A percentile compares a stretch with the other conserved stretches of the same genome.
Evolutionary conservation across 148 eudicot species (phyloP).

Genomic region (Linanthus parryae): DNA sequence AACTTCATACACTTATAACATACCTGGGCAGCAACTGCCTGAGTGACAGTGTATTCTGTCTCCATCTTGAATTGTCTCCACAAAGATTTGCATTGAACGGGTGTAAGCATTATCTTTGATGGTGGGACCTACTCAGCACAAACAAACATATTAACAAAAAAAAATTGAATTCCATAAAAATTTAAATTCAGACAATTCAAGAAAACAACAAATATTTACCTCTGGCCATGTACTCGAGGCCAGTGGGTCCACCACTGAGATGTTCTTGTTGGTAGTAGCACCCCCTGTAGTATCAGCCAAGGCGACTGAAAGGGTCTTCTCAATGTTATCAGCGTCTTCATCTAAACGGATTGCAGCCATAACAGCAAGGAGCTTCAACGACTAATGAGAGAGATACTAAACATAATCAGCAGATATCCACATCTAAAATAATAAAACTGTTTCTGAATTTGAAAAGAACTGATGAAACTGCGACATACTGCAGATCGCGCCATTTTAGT

Average conservation of each 20-base stretch:
- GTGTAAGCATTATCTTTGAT: conserved; percentile 24
- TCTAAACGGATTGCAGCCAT: conserved; percentile 81
- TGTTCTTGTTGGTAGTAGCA: conserved; percentile 30
- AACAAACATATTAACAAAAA: too few species aligned
- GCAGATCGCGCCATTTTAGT: conserved; percentile 80
- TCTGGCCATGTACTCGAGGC: conserved; percentile 93
- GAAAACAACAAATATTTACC: conserved; percentile 26
- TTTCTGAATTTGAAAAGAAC: background rate
- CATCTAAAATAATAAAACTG: background rate
- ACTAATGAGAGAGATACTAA: conserved; percentile 30
- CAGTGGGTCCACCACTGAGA: conserved; percentile 48
- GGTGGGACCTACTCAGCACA: conserved; percentile 34
- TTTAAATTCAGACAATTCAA: too few species aligned
- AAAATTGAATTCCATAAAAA: too few species aligned
- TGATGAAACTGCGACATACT: conserved; percentile 34
- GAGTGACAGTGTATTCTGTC: conserved; percentile 31
- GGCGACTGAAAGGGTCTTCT: conserved; percentile 53
- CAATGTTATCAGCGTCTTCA: conserved; percentile 56
- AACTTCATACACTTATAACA: too few species aligned
- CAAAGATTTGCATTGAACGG: conserved; percentile 37
- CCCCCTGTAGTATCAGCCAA: conserved; percentile 39
- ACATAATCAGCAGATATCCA: background rate
- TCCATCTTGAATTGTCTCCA: conserved; percentile 41
- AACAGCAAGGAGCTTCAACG: conserved; percentile 70
- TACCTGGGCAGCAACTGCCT: conserved; percentile 44